phyloP scores from a whole-genome alignment of 2,329 filamentous ascomycete genomes.

The Sporothrix variecibatus region DNA sequence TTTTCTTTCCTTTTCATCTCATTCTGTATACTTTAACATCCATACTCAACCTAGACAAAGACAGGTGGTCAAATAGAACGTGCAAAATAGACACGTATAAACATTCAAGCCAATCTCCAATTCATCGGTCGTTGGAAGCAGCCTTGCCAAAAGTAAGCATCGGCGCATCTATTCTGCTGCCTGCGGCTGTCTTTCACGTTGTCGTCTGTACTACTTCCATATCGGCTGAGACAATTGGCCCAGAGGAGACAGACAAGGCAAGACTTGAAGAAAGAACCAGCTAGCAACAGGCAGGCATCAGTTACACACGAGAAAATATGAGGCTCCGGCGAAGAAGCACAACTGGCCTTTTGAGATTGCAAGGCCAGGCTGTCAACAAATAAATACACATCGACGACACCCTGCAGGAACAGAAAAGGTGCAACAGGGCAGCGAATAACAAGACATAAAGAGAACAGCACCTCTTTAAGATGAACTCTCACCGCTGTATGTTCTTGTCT shows the following conservation, averaged over 20 bases:
- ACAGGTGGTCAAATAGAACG: background rate
- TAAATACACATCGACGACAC: background rate
- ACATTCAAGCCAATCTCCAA: background rate
- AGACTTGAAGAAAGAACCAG: background rate
- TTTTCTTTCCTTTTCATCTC: background rate
- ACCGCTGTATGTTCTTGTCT: background rate
- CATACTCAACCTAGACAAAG: background rate
- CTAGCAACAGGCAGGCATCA: background rate
- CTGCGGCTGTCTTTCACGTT: background rate
- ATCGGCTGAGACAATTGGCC: too few relatives aligned
- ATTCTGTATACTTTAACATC: background rate
- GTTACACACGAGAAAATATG: background rate
- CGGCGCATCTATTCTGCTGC: conserved; percentile 1
- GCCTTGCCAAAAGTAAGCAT: conserved; percentile 5
- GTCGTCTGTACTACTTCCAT: background rate
- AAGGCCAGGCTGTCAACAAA: conserved; percentile 15
- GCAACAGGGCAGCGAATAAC: background rate
- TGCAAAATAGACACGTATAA: conserved; percentile 3
- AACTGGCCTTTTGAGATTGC: background rate
- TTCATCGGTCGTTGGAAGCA: background rate
- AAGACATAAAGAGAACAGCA: background rate
- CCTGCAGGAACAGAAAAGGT: background rate
- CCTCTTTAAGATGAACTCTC: background rate
- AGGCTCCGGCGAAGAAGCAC: background rate
- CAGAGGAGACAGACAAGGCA: background rate